A percentile compares a stretch with the other conserved stretches of the same genome.
Evolutionary conservation across 129 eudicot genomes (phyloP).

Genomic region (Artemisia annua): DNA sequence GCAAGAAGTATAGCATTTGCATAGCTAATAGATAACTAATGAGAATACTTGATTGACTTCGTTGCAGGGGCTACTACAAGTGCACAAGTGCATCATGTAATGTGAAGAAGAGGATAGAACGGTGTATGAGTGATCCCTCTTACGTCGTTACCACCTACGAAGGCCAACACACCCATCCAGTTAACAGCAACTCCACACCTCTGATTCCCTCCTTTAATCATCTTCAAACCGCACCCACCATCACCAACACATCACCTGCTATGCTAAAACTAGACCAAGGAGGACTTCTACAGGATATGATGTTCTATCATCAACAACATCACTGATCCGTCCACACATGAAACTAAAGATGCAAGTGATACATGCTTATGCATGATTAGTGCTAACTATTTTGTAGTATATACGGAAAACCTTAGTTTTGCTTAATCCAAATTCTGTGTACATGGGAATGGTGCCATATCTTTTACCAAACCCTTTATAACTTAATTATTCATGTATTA

Average conservation of each 20-base stretch:
- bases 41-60: background rate
- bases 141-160: conserved; percentile 80
- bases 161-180: conserved; percentile 75
- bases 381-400: conserved; percentile 11
- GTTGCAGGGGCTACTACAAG: conserved; percentile 73
- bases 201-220: conserved; percentile 2
- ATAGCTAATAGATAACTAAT: too few species aligned
- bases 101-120: conserved; percentile 87
- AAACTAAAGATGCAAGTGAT: conserved; percentile 8
- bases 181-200: conserved; percentile 17
- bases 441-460: conserved; percentile 15
- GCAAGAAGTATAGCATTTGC: too few species aligned
- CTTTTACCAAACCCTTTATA: conserved; percentile 17
- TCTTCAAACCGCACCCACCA: background rate
- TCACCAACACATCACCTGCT: conserved; percentile 1
- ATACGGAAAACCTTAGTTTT: conserved; percentile 19
- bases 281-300: conserved; percentile 35
- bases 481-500: conserved; percentile 2
- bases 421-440: conserved; percentile 5
- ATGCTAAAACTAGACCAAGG: conserved; percentile 20
- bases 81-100: conserved; percentile 74
- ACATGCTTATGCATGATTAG: background rate
- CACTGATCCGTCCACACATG: too few species aligned
- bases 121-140: conserved; percentile 50
- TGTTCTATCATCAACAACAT: conserved; percentile 5